A percentile compares a stretch with the other conserved stretches of the same genome.
phyloP scores from a whole-genome alignment of 495 filamentous ascomycete genomes.

The Pyrenopolyporus hunteri region DNA sequence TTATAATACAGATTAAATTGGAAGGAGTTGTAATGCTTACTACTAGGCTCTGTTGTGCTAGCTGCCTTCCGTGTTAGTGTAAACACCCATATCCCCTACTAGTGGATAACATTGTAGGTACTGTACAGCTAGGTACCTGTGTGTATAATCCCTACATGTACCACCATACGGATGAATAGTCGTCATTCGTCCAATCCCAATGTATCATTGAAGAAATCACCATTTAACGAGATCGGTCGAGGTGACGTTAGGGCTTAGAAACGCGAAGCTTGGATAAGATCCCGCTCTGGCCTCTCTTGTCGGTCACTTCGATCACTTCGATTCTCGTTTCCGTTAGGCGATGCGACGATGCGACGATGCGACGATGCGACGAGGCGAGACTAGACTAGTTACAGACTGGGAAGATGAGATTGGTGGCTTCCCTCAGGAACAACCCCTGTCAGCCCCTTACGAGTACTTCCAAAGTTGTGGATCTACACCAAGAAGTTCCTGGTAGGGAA shows the following conservation, averaged over 20 bases:
- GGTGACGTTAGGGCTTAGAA: too few species aligned
- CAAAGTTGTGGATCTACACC: slow-evolving; percentile 2
- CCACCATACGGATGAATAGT: too few species aligned
- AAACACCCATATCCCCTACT: background rate
- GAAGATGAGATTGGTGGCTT: slow-evolving; percentile 25
- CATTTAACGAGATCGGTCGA: too few species aligned
- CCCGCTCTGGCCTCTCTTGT: slow-evolving; percentile 9
- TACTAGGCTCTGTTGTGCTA: background rate
- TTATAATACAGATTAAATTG: background rate
- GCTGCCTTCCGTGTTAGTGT: background rate
- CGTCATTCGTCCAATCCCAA: too few species aligned
- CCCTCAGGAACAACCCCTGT: slow-evolving; percentile 28
- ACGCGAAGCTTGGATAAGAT: slow-evolving; percentile 24
- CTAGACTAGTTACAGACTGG: slow-evolving; percentile 35
- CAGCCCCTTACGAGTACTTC: slow-evolving; percentile 32
- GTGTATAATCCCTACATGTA: too few species aligned
- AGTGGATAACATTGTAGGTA: too few species aligned
- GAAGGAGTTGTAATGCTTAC: background rate
- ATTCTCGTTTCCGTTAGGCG: slow-evolving; percentile 18
- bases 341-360: too few species aligned
- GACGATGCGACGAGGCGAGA: too few species aligned
- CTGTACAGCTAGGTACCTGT: too few species aligned
- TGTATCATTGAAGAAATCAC: too few species aligned
- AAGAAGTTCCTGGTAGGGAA: background rate
- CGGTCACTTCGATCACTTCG: too few species aligned